Evolutionary conservation across 1,284 basidiomycete genomes (phyloP).

Genomic region (Ustilago tritici): DNA sequence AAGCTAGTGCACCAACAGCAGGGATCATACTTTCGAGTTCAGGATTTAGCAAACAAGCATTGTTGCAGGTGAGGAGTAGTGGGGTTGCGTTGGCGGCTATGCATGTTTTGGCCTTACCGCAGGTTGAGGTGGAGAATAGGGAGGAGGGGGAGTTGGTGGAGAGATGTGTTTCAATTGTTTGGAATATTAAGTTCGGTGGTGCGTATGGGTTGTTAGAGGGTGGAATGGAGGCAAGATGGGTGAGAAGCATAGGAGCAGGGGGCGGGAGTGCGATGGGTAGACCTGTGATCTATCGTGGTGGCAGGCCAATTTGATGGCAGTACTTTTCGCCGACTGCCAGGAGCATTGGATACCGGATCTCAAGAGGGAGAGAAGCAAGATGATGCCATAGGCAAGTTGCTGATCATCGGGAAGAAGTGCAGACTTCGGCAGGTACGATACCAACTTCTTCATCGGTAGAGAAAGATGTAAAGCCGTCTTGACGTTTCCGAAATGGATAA

Average conservation of each 20-base stretch:
- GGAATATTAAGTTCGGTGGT: constrained; percentile 42
- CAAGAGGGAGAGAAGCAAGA: too few relatives aligned
- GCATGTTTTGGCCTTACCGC: constrained; percentile 34
- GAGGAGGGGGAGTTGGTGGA: constrained; percentile 11
- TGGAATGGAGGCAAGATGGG: constrained; percentile 41
- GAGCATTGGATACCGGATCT: neutral
- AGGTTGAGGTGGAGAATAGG: neutral
- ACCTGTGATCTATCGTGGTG: constrained; percentile 31
- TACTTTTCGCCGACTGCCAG: neutral
- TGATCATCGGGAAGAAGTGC: neutral
- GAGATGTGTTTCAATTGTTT: constrained; percentile 38
- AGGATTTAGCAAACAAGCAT: constrained; percentile 56
- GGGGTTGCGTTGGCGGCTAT: constrained; percentile 44
- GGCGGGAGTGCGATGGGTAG: constrained; percentile 10
- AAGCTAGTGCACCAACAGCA: constrained; percentile 3
- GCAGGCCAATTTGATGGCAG: constrained; percentile 10
- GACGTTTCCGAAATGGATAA: neutral
- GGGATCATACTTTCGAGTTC: constrained; percentile 32
- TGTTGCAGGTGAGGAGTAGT: constrained; percentile 51
- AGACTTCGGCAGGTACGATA: too few relatives aligned
- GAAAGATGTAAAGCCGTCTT: neutral
- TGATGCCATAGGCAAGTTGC: neutral
- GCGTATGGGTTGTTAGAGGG: constrained; percentile 24
- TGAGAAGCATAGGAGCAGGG: constrained; percentile 5
- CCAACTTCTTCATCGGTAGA: neutral